Conservation (phyloP, 805 yeast genomes). For the Wickerhamiella lipophila region DNA sequence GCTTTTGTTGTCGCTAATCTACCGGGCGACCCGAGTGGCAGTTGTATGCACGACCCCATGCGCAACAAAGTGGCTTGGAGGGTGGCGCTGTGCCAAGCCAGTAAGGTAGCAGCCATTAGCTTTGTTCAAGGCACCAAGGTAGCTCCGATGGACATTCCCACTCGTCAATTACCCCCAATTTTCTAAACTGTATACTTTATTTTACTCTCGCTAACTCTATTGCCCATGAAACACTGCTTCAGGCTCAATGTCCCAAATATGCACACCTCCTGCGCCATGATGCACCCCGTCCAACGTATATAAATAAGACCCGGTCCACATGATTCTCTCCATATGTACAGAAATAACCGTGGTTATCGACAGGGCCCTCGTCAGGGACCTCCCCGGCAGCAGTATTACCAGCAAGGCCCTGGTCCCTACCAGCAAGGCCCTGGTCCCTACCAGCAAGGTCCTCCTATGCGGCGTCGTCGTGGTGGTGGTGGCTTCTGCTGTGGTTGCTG, state of each 20-base stretch:
- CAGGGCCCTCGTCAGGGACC: neutral
- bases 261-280: neutral
- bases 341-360: neutral
- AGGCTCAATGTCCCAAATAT: neutral
- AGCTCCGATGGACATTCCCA: too few species aligned
- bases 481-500: slow-evolving; percentile 29
- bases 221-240: neutral
- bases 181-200: neutral
- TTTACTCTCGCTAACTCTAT: neutral
- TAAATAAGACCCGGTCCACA: neutral
- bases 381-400: neutral
- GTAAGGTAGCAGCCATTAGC: neutral
- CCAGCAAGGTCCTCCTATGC: neutral
- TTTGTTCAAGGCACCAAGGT: too few species aligned
- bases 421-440: too few species aligned
- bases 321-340: neutral
- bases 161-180: neutral
- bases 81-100: neutral
- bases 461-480: slow-evolving; percentile 16
- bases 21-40: neutral
- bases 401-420: too few species aligned
- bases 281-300: neutral
- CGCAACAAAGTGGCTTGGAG: neutral
- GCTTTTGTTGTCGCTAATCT: neutral
- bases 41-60: neutral